Base-by-base conservation (phyloP, 306 rosid species). In the Nissolia schottii region DNA sequence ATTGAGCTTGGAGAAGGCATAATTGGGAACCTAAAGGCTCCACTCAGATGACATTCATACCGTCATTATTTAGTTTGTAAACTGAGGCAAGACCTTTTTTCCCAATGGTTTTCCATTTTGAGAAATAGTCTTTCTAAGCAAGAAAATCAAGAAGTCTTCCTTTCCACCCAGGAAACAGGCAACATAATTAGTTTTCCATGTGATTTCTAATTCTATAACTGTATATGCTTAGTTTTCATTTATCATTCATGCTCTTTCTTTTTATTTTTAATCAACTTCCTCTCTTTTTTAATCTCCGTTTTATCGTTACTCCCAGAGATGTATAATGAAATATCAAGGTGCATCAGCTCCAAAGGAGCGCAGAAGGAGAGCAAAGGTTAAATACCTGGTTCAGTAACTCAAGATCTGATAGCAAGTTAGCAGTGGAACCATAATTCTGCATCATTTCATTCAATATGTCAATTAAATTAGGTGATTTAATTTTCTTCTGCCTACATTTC, bases 381-480 rank as follows among this genome's bases (percentile, higher is more conserved):
- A 76, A 34, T 75, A 90, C 98, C 97, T 87, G 85, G 86, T 94
- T 94, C 79, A 94, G 84, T 75, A 84, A 74, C 75, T 89, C 87
- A 77, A 83, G 85, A 83, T 87, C 87, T 3, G 91, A 85, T 37
- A 94, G 95, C 68, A 78, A 74, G 72, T 82, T 87, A 27, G 93
- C 87, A 0, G 86, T 83, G 59, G 79, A 40, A 78, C 84, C 78
- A 78, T 89, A 94, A 48, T 83, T 78, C 99, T 91, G 93, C 90
- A 86, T 53, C 38, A 72, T 67, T 71, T 78, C 64, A 74, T 56
- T 24, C 81, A 13, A 27, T 40, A 66, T 66, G 69, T 64, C 62
- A 71, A 27, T 14, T 32, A 73, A 67, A 16, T 67, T 58, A 20
- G 40, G 41, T 9, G 46, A 31, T 51, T 16, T 63, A 74, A 58